phyloP scores from a whole-genome alignment of 257 asterid species.

The Jacaranda copaia region DNA sequence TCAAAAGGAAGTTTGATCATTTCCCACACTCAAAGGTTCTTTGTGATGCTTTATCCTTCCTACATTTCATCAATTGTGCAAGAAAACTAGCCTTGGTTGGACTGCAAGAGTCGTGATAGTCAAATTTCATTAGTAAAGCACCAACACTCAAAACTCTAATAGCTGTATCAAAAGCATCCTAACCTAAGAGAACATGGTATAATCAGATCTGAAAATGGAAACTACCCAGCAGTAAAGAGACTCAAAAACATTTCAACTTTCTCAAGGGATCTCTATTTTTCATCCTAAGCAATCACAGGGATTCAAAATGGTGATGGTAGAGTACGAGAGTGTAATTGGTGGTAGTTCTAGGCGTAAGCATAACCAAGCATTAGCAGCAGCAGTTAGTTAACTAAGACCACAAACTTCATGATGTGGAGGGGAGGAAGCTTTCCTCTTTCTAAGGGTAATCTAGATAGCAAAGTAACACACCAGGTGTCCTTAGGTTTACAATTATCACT shows the following conservation, averaged over 20 bases:
- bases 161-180: neutral
- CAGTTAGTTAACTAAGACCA: neutral
- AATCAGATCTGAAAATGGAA: neutral
- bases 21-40: neutral
- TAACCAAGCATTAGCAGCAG: neutral
- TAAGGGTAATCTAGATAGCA: neutral
- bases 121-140: neutral
- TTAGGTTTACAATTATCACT: neutral
- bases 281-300: neutral
- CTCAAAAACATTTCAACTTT: neutral
- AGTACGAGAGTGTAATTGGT: neutral
- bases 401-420: neutral
- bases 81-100: neutral
- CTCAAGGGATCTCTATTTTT: neutral
- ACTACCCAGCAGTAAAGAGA: neutral
- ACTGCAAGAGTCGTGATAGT: neutral
- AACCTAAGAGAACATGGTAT: neutral
- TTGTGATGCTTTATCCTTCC: too few relatives aligned
- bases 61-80: neutral
- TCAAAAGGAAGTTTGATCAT: slow-evolving; percentile 9
- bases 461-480: neutral
- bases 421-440: neutral
- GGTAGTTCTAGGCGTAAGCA: neutral
- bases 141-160: neutral
- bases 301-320: neutral